These are phyloP conservation scores for Capronia coronata DNA, from an alignment of 2,329 filamentous ascomycete genomes.

Conservation along the genomic window DNA sequence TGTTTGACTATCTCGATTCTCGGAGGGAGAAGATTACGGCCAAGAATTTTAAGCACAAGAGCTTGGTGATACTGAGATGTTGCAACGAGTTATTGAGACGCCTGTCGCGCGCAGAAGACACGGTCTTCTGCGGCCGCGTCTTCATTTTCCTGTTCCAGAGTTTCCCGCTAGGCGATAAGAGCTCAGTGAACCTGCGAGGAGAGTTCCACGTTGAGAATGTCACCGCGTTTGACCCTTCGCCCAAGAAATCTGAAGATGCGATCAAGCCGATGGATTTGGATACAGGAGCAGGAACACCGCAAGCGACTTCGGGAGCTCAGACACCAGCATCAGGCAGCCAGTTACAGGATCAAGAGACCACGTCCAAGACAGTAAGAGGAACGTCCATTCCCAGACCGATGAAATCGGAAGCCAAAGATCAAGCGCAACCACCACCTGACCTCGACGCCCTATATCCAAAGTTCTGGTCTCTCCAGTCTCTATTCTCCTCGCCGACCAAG, in stretches of 20 bases:
- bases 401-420: conserved; percentile 31
- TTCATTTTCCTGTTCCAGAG: conserved; percentile 99
- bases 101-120: conserved; percentile 91
- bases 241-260: conserved; percentile 40
- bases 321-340: conserved; percentile 32
- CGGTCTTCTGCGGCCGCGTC: conserved; percentile 92
- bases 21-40: conserved; percentile 81
- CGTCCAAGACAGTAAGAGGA: conserved; percentile 13
- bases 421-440: conserved; percentile 39
- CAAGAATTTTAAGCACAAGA: conserved; percentile 72
- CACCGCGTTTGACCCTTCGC: conserved; percentile 66
- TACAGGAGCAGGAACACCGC: conserved; percentile 25
- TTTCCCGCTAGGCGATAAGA: conserved; percentile 92
- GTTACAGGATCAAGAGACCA: conserved; percentile 18
- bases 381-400: conserved; percentile 16
- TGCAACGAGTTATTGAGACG: conserved; percentile 94
- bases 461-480: conserved; percentile 90
- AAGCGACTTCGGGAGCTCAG: conserved; percentile 33
- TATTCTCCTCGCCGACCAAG: conserved; percentile 81
- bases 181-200: conserved; percentile 90
- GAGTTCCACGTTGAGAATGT: conserved; percentile 96
- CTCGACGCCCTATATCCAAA: conserved; percentile 74
- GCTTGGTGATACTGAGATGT: conserved; percentile 79
- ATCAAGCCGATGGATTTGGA: conserved; percentile 61
- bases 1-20: conserved; percentile 94